Percentiles rank a stretch among this genome's conserved stretches.
Conservation (phyloP, 148 eudicot genomes). For the Rhododendron williamsianum region DNA sequence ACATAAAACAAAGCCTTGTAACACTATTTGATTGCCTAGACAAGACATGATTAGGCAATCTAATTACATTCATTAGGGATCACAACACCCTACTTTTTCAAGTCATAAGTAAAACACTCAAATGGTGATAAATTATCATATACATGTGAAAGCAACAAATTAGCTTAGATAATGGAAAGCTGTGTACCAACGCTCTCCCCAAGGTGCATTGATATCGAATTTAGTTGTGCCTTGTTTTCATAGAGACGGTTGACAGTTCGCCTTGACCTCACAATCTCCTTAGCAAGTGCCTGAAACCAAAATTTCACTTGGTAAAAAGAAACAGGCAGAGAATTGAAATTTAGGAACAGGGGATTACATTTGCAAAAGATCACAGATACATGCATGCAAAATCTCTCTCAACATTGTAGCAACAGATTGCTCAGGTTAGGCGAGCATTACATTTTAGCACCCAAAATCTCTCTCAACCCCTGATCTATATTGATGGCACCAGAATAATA, state of each 20-base stretch:
- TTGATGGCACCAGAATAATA: not conserved
- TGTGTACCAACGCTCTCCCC: constrained; percentile 98
- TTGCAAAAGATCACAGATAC: not conserved
- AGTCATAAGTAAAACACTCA: not conserved
- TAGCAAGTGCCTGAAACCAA: constrained; percentile 77
- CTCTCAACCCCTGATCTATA: not conserved
- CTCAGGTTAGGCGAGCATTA: not conserved
- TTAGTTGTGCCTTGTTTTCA: constrained; percentile 95
- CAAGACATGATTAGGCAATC: not conserved
- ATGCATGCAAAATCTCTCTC: not conserved
- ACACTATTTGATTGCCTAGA: not conserved
- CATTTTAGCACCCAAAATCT: not conserved
- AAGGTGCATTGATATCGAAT: constrained; percentile 98
- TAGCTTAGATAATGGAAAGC: not conserved
- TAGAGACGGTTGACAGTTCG: constrained; percentile 90
- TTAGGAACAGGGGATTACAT: not conserved
- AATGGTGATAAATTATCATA: not conserved
- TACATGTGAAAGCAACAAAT: not conserved
- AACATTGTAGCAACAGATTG: not conserved
- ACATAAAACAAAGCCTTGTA: not conserved
- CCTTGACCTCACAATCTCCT: constrained; percentile 80
- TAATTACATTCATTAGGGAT: not conserved
- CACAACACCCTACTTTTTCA: not conserved
- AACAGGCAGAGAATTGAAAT: not conserved
- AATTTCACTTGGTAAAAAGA: not conserved